Evolutionary conservation across 257 asterid genomes (phyloP).

Genomic region (Solanum paucissectum): DNA sequence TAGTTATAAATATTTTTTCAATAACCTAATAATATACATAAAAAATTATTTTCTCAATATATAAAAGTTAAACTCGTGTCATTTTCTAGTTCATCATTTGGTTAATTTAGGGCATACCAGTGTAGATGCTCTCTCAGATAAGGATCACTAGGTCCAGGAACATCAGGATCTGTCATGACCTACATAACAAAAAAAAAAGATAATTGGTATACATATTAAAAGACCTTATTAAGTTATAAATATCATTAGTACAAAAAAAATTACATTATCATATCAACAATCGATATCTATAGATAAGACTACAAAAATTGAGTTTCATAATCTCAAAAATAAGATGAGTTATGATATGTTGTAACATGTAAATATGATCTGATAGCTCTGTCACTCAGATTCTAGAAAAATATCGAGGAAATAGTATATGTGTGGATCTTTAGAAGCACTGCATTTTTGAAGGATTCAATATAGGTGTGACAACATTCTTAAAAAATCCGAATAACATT

Average conservation of each 20-base stretch:
- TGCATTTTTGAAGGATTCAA: background rate
- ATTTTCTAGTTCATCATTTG: background rate
- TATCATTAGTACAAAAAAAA: background rate
- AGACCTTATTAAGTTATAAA: background rate
- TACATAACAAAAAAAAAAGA: background rate
- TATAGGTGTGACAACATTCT: background rate
- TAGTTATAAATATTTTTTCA: background rate
- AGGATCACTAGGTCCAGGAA: slow-evolving; percentile 92
- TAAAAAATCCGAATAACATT: background rate
- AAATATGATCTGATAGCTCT: background rate
- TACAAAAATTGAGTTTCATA: background rate
- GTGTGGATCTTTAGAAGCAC: background rate
- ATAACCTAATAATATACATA: background rate
- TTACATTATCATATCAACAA: background rate
- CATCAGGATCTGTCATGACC: slow-evolving; percentile 89
- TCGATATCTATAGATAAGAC: background rate
- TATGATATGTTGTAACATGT: background rate
- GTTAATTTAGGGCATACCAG: slow-evolving; percentile 25
- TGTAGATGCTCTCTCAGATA: slow-evolving; percentile 76
- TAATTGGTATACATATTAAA: background rate
- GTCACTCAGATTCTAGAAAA: background rate
- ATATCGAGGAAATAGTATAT: background rate
- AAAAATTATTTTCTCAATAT: background rate
- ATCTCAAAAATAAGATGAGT: background rate
- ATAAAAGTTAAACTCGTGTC: background rate